Conservation (phyloP, 192 early-diverging fungal species). For the Coemansia sp. region DNA sequence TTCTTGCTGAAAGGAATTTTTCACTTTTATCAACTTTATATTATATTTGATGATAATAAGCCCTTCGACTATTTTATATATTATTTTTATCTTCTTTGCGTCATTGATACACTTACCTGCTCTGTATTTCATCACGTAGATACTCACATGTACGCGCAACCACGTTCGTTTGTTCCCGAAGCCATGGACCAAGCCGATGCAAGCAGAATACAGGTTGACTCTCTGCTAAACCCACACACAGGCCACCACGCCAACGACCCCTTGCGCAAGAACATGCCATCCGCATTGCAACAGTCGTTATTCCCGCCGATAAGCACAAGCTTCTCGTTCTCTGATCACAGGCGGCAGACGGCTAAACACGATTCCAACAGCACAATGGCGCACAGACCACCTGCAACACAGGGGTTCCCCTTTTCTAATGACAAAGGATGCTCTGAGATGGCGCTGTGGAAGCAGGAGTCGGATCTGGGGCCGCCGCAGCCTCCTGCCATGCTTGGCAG, state of each 20-base stretch:
- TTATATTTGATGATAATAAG: too few species aligned
- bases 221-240: slow-evolving; percentile 17
- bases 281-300: slow-evolving; percentile 1
- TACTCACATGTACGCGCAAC: not conserved
- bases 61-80: not conserved
- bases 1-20: not conserved
- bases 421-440: slow-evolving; percentile 16
- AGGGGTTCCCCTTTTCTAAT: not conserved
- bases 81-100: not conserved
- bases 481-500: not conserved
- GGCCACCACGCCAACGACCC: not conserved
- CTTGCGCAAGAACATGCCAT: not conserved
- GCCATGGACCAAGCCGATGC: not conserved
- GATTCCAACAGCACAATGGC: not conserved
- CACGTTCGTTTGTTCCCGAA: not conserved
- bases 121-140: not conserved
- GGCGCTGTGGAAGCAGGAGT: slow-evolving; percentile 35
- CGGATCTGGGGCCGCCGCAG: slow-evolving; percentile 25
- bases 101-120: not conserved
- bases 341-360: not conserved
- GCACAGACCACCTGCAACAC: not conserved
- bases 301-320: slow-evolving; percentile 8
- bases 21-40: not conserved
- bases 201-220: slow-evolving; percentile 13
- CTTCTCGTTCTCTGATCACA: slow-evolving; percentile 6